Conservation (phyloP, 768 basidiomycete species). For the Leccinum barrowsii region DNA sequence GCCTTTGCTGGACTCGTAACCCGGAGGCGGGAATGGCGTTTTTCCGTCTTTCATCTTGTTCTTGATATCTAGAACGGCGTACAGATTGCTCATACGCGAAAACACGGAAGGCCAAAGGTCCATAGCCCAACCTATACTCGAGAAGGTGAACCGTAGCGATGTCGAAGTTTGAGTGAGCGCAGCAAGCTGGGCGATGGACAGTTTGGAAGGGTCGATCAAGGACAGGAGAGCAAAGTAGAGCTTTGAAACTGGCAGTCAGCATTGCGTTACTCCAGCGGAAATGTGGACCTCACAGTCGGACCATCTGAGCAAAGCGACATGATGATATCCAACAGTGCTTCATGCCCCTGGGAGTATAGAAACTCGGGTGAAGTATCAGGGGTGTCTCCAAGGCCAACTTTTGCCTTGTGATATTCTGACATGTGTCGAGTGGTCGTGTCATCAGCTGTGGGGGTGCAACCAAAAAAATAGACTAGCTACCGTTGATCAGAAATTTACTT, state of each 20-base stretch:
- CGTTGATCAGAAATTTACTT: slow-evolving; percentile 9
- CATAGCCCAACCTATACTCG: slow-evolving; percentile 5
- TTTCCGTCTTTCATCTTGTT: slow-evolving; percentile 28
- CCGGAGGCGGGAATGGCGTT: slow-evolving; percentile 21
- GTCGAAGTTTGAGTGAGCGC: slow-evolving; percentile 26
- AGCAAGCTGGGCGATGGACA: slow-evolving; percentile 32
- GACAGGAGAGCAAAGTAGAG: slow-evolving; percentile 30
- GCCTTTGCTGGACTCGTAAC: slow-evolving; percentile 9
- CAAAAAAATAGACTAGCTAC: background rate
- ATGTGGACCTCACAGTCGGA: slow-evolving; percentile 14
- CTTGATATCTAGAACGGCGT: slow-evolving; percentile 16
- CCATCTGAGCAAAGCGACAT: slow-evolving; percentile 11
- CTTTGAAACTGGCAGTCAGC: background rate
- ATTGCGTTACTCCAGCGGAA: background rate
- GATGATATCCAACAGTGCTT: slow-evolving; percentile 6
- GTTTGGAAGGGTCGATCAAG: slow-evolving; percentile 20
- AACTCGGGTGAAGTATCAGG: slow-evolving; percentile 10
- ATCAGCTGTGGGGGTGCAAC: background rate
- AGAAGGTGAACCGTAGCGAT: slow-evolving; percentile 23
- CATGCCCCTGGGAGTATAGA: slow-evolving; percentile 4
- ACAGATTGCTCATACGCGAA: slow-evolving; percentile 22
- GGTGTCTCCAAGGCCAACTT: slow-evolving; percentile 17
- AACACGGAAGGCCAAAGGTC: slow-evolving; percentile 11
- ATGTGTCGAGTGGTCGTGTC: background rate
- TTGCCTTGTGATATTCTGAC: slow-evolving; percentile 22